A percentile compares a stretch with the other conserved stretches of the same genome.
Conservation (phyloP, 768 basidiomycete genomes). For the Suillus bovinus region DNA sequence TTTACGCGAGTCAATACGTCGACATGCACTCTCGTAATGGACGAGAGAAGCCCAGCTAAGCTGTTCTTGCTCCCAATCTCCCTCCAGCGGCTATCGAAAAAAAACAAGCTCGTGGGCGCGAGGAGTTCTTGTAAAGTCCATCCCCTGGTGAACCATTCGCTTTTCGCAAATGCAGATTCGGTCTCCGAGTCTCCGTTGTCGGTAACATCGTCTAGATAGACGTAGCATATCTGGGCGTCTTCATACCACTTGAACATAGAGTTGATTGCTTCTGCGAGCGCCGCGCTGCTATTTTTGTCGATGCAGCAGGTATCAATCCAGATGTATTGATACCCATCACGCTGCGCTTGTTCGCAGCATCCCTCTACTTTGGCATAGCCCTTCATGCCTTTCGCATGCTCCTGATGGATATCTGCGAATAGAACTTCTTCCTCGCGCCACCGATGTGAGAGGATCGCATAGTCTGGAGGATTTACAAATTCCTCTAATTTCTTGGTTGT, state of each 20-base stretch:
- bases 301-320: conserved; percentile 20
- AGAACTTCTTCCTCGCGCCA: conserved; percentile 10
- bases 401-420: conserved; percentile 7
- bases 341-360: conserved; percentile 8
- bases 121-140: conserved; percentile 14
- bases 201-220: conserved; percentile 14
- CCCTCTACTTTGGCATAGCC: conserved; percentile 10
- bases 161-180: background rate
- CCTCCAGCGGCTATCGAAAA: conserved; percentile 17
- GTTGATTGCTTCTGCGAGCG: conserved; percentile 14
- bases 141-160: conserved; percentile 18
- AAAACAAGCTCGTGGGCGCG: conserved; percentile 16
- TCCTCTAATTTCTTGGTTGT: conserved; percentile 9
- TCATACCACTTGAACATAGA: conserved; percentile 21
- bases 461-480: background rate
- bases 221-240: conserved; percentile 17
- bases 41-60: conserved; percentile 1
- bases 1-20: conserved; percentile 7
- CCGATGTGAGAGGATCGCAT: conserved; percentile 17
- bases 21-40: conserved; percentile 7
- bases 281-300: conserved; percentile 17
- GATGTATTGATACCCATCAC: conserved; percentile 13
- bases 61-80: conserved; percentile 13
- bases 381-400: background rate
- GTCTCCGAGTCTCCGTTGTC: background rate